These are phyloP conservation scores for Acorus gramineus DNA, from an alignment of 106 monocot genomes.

Conservation along the genomic window DNA sequence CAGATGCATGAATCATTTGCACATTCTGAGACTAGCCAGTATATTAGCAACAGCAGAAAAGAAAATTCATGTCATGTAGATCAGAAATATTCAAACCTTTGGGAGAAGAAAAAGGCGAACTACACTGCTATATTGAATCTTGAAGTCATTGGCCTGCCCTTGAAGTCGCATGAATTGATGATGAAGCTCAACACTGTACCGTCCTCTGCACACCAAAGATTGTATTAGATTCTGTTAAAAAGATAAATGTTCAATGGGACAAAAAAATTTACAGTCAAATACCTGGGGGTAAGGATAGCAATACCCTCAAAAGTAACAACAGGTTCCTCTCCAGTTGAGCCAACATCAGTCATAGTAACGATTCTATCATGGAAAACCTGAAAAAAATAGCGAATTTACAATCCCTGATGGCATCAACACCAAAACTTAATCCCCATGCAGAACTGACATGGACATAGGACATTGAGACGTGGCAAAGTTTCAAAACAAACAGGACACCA, in stretches of 20 bases:
- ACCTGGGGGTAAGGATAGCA: slow-evolving; percentile 92
- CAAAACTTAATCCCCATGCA: too few relatives aligned
- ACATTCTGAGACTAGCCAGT: too few relatives aligned
- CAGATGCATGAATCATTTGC: too few relatives aligned
- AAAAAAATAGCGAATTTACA: slow-evolving; percentile 1
- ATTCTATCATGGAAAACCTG: slow-evolving; percentile 86
- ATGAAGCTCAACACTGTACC: slow-evolving; percentile 94
- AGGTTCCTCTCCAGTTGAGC: slow-evolving; percentile 84
- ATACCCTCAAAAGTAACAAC: slow-evolving; percentile 92
- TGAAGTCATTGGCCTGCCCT: slow-evolving; percentile 98
- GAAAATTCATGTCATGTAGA: background rate
- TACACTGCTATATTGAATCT: slow-evolving; percentile 95
- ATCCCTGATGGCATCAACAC: too few relatives aligned
- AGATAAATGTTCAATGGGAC: background rate
- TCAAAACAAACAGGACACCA: too few relatives aligned
- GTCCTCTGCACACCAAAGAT: slow-evolving; percentile 43
- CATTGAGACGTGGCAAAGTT: too few relatives aligned
- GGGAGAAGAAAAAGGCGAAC: slow-evolving; percentile 87
- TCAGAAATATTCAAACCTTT: slow-evolving; percentile 45
- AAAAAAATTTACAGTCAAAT: background rate
- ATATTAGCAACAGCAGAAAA: background rate
- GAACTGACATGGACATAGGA: too few relatives aligned
- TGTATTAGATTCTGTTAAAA: slow-evolving; percentile 5
- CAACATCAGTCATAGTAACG: slow-evolving; percentile 78
- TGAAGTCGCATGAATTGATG: slow-evolving; percentile 89